A percentile compares a stretch with the other conserved stretches of the same genome.
These are phyloP conservation scores for Corniculantispora saksenae DNA, from an alignment of 2,329 filamentous ascomycete genomes.

Conservation along the genomic window DNA sequence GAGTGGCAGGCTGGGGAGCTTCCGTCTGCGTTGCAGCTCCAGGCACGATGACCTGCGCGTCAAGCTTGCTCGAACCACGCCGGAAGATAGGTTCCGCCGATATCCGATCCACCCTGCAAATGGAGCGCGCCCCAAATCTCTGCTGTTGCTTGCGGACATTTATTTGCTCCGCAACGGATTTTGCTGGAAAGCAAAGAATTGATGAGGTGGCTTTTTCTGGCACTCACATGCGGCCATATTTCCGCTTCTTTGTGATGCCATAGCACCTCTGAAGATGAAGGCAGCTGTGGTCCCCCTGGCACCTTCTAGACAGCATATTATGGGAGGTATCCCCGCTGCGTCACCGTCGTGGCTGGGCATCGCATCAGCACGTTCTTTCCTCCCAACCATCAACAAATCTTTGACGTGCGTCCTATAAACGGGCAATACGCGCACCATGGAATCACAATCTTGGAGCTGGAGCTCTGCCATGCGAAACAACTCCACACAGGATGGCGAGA, in stretches of 20 bases:
- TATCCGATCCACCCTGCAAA: conserved; percentile 10
- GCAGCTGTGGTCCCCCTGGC: background rate
- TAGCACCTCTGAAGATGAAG: background rate
- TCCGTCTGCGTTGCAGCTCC: conserved; percentile 16
- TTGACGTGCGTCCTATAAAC: background rate
- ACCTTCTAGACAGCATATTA: conserved; percentile 12
- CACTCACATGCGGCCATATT: background rate
- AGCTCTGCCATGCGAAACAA: conserved; percentile 13
- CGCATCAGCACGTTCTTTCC: background rate
- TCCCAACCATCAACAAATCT: background rate
- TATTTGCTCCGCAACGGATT: conserved; percentile 8
- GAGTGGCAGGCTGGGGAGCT: conserved; percentile 18
- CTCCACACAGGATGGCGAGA: conserved; percentile 4
- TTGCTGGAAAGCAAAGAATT: conserved; percentile 5
- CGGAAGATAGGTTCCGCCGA: conserved; percentile 17
- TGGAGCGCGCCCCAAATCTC: conserved; percentile 6
- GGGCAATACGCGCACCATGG: conserved; percentile 4
- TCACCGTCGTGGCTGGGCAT: background rate
- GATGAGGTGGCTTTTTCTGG: conserved; percentile 19
- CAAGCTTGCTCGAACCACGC: conserved; percentile 14
- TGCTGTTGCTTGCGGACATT: conserved; percentile 9
- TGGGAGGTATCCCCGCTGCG: conserved; percentile 7
- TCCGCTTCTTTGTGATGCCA: conserved; percentile 11
- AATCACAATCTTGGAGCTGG: conserved; percentile 16
- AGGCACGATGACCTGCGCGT: conserved; percentile 24